Evolutionary conservation across 192 early-diverging fungal species (phyloP).

Genomic region (Backusella psychrophila): DNA sequence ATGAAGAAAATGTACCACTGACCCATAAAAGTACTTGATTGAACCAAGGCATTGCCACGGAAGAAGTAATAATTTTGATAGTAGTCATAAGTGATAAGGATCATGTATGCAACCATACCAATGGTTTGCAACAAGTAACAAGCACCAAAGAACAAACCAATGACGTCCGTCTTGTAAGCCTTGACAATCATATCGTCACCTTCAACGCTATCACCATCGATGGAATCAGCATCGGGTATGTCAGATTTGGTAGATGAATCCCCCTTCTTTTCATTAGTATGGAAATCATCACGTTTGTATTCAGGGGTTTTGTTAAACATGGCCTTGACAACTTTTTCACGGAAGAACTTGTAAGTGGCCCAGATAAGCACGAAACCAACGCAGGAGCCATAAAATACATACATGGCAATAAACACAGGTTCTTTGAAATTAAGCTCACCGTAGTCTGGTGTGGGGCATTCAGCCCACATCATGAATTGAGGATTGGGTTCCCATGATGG

Average conservation of each 20-base stretch:
- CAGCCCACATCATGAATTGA: slow-evolving; percentile 22
- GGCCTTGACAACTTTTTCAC: slow-evolving; percentile 13
- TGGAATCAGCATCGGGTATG: not conserved
- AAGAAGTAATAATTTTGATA: slow-evolving; percentile 39
- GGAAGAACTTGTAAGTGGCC: slow-evolving; percentile 21
- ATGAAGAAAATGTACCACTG: slow-evolving; percentile 50
- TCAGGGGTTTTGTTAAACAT: not conserved
- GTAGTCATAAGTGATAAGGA: slow-evolving; percentile 44
- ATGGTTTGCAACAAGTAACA: slow-evolving; percentile 38
- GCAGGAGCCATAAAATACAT: slow-evolving; percentile 23
- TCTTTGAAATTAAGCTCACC: slow-evolving; percentile 23
- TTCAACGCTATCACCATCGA: not conserved
- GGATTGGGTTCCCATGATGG: slow-evolving; percentile 13
- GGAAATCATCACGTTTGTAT: slow-evolving; percentile 7
- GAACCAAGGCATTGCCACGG: slow-evolving; percentile 36
- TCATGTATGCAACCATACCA: slow-evolving; percentile 39
- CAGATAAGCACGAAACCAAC: slow-evolving; percentile 19
- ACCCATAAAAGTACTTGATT: slow-evolving; percentile 44
- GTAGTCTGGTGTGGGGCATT: slow-evolving; percentile 26
- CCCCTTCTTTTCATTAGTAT: slow-evolving; percentile 10
- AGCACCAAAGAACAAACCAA: slow-evolving; percentile 37
- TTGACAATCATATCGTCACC: slow-evolving; percentile 37
- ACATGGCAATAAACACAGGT: slow-evolving; percentile 36
- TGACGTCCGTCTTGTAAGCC: slow-evolving; percentile 41
- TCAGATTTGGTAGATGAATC: not conserved